phyloP scores from a whole-genome alignment of 2,329 filamentous ascomycete species.

The Trichoderma aggressivum region DNA sequence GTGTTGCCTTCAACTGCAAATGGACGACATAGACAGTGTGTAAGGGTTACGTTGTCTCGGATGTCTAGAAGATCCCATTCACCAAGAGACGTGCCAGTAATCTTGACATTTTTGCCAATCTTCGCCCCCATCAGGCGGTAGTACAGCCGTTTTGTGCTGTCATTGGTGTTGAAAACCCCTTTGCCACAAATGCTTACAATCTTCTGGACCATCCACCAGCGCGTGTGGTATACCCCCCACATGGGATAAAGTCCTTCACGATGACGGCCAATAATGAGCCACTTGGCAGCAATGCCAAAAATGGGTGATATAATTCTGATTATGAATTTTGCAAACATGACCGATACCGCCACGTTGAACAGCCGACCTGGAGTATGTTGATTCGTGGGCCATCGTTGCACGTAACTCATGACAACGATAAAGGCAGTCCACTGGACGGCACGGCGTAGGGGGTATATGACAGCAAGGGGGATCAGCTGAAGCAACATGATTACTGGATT shows the following conservation, averaged over 20 bases:
- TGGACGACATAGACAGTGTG: slow-evolving; percentile 47
- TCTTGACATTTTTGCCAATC: slow-evolving; percentile 50
- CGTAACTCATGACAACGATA: slow-evolving; percentile 44
- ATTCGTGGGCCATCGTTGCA: slow-evolving; percentile 39
- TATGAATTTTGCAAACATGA: slow-evolving; percentile 40
- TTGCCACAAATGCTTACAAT: slow-evolving; percentile 46
- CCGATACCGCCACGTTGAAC: slow-evolving; percentile 45
- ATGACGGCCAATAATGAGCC: slow-evolving; percentile 53
- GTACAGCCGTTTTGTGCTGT: slow-evolving; percentile 42
- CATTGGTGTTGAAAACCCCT: slow-evolving; percentile 42
- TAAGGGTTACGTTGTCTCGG: slow-evolving; percentile 46
- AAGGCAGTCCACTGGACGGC: slow-evolving; percentile 53
- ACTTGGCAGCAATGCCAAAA: slow-evolving; percentile 50
- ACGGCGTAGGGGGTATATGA: slow-evolving; percentile 50
- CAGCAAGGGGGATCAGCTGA: slow-evolving; percentile 47
- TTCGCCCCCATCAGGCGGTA: slow-evolving; percentile 51
- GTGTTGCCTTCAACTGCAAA: slow-evolving; percentile 57
- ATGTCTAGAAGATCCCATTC: slow-evolving; percentile 58
- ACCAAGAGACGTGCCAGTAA: slow-evolving; percentile 44
- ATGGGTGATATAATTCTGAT: slow-evolving; percentile 42
- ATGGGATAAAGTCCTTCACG: slow-evolving; percentile 54
- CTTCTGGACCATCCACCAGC: slow-evolving; percentile 59
- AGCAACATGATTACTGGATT: slow-evolving; percentile 46
- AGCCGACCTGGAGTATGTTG: slow-evolving; percentile 42
- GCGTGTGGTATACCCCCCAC: slow-evolving; percentile 57